Conservation (phyloP, 2,329 filamentous ascomycete genomes). For the Trichoderma simmonsii region DNA sequence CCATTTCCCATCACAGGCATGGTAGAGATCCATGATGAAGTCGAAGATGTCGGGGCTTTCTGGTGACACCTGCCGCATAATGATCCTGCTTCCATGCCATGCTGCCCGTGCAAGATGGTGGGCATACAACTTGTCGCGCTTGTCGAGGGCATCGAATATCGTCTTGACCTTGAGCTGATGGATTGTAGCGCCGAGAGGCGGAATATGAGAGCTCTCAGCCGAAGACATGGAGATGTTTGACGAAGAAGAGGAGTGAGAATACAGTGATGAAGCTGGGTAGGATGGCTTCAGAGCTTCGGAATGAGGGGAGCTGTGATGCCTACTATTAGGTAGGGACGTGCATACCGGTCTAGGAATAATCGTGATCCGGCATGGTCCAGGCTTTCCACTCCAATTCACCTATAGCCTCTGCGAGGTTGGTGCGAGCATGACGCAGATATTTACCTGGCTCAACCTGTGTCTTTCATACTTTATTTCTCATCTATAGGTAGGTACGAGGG, state of each 20-base stretch:
- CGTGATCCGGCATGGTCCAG: too few relatives aligned
- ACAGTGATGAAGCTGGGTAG: too few relatives aligned
- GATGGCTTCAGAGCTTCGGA: too few relatives aligned
- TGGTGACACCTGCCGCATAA: neutral
- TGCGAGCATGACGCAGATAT: too few relatives aligned
- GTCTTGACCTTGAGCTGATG: neutral
- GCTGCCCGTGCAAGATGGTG: neutral
- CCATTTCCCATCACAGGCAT: neutral
- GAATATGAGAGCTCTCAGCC: neutral
- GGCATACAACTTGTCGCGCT: neutral
- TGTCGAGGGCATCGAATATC: neutral
- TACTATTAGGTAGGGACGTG: too few relatives aligned
- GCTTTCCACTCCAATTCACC: too few relatives aligned
- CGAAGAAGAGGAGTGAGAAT: neutral
- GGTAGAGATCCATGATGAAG: neutral
- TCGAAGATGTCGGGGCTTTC: neutral
- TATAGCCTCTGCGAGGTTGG: too few relatives aligned
- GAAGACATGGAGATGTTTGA: neutral
- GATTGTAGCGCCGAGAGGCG: neutral
- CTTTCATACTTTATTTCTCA: too few relatives aligned
- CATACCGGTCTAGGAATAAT: too few relatives aligned
- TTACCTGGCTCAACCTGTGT: too few relatives aligned
- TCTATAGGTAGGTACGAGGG: too few relatives aligned
- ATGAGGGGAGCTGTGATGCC: too few relatives aligned
- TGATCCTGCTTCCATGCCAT: neutral